These are phyloP conservation scores for Colletotrichum sojae DNA, from an alignment of 2,329 filamentous ascomycete genomes.

Conservation along the genomic window DNA sequence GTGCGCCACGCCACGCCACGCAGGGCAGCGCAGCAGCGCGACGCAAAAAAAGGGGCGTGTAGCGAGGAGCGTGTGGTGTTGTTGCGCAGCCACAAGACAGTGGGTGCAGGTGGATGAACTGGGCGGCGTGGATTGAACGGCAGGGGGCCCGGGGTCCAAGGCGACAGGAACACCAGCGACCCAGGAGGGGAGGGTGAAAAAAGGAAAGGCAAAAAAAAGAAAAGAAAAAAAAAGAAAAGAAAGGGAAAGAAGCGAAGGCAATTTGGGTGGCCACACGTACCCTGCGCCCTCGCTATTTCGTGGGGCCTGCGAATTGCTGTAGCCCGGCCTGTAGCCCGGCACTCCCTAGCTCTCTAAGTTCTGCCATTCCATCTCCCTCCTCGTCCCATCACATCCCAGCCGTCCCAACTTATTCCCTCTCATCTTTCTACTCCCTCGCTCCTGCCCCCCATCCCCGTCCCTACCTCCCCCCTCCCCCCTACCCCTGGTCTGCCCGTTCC, in stretches of 20 bases:
- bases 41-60: no score
- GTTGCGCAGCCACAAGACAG: no score
- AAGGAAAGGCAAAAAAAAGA: not conserved
- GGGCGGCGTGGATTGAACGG: no score
- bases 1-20: no score
- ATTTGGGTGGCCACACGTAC: not conserved
- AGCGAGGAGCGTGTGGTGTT: no score
- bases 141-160: no score
- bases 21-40: no score
- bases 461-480: slow-evolving; percentile 11
- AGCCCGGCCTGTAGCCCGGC: no score
- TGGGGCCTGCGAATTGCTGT: not conserved
- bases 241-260: not conserved
- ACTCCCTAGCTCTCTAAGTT: not conserved
- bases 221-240: not conserved
- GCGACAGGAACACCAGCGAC: not conserved
- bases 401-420: slow-evolving; percentile 32
- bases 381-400: slow-evolving; percentile 25
- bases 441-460: slow-evolving; percentile 28
- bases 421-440: slow-evolving; percentile 11
- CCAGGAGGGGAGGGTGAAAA: not conserved
- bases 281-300: slow-evolving; percentile 2
- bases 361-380: slow-evolving; percentile 30
- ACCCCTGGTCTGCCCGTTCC: slow-evolving; percentile 16
- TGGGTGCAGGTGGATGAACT: no score